Evolutionary conservation across 2,329 filamentous ascomycete genomes (phyloP), one percentile per base, ranked within the genome.

Genomic region (Pseudonectria buxi): DNA sequence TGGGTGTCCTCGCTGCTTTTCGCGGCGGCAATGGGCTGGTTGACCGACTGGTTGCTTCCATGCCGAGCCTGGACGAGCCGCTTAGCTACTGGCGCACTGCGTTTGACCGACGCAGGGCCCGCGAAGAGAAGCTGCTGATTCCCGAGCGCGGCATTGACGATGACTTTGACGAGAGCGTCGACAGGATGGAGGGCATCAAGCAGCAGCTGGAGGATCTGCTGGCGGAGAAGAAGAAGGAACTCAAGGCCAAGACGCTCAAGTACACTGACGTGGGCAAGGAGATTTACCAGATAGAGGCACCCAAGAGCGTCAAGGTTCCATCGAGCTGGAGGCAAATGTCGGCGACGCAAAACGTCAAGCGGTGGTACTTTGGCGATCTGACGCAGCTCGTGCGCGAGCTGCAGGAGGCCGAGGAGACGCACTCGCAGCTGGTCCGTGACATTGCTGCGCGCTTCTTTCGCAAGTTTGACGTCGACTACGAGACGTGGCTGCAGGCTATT

Each of bases 241-340:
- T 95, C 4, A 85, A 83, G 41, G 87, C 82, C 39, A 83, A 74
- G 46, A 73, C 74, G 0, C 72, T 90, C 43, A 80, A 80, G 54
- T 92, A 81, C 50, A 79, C 79, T 18, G 86, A 96, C 55, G 83
- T 94, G 7, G 92, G 92, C 42, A 98, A 98, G 58, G 92, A 98
- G 55, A 86, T 98, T 34, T 96, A 94, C 63, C 90, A 98, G 62
- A 72, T 98, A 10, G 92, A 98, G 58, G 83, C 86, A 0, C 90
- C 92, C 0, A 94, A 92, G 60, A 66, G 68, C 1, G 68, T 86
- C 54, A 95, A 94, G 60, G 79, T 98, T 3, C 92, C 92, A 0
- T 83, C 83, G 46, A 77, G 69, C 50, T 98, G 92, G 89, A 81
- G 88, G 44, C 90, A 96, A 56, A 95, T 96, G 88, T 96, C 92